Evolutionary conservation across 345 rosid genomes (phyloP).

Genomic region (Corchorus capsularis): DNA sequence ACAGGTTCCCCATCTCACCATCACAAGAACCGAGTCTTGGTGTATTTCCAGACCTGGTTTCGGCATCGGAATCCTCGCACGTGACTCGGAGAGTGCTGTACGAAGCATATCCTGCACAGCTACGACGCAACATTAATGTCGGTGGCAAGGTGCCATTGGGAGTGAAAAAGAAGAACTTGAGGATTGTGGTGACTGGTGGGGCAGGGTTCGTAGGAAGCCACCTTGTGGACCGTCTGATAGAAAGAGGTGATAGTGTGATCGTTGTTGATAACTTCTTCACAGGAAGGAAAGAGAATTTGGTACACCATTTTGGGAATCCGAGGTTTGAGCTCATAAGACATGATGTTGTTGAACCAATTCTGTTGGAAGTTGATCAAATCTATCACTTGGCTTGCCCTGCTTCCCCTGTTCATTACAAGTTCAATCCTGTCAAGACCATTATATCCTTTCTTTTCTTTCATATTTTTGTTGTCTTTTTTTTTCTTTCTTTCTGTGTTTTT

Average conservation of each 20-base stretch:
- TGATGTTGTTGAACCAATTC: conserved; percentile 80
- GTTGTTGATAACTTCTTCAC: conserved; percentile 84
- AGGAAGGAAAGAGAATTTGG: conserved; percentile 68
- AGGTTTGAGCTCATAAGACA: conserved; percentile 78
- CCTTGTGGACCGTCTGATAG: conserved; percentile 82
- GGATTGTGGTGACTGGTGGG: conserved; percentile 82
- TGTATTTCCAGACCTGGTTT: conserved; percentile 20
- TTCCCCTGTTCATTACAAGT: conserved; percentile 88
- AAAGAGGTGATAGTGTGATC: conserved; percentile 74
- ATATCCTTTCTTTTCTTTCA: conserved; percentile 50
- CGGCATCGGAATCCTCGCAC: conserved; percentile 20
- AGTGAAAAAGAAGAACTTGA: conserved; percentile 48
- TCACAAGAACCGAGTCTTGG: conserved; percentile 1
- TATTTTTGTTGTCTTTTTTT: not conserved
- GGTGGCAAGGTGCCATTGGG: conserved; percentile 62
- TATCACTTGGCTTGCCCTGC: conserved; percentile 91
- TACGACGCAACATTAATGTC: conserved; percentile 16
- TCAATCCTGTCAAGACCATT: conserved; percentile 88
- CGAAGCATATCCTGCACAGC: conserved; percentile 26
- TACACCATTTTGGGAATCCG: conserved; percentile 74
- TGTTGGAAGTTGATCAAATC: conserved; percentile 89
- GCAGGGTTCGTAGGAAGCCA: conserved; percentile 93
- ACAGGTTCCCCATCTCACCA: conserved; percentile 37
- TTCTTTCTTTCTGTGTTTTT: not conserved
- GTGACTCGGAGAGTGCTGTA: conserved; percentile 33